phyloP scores from a whole-genome alignment of 768 basidiomycete species.

The Rhodotorula sphaerocarpa region DNA sequence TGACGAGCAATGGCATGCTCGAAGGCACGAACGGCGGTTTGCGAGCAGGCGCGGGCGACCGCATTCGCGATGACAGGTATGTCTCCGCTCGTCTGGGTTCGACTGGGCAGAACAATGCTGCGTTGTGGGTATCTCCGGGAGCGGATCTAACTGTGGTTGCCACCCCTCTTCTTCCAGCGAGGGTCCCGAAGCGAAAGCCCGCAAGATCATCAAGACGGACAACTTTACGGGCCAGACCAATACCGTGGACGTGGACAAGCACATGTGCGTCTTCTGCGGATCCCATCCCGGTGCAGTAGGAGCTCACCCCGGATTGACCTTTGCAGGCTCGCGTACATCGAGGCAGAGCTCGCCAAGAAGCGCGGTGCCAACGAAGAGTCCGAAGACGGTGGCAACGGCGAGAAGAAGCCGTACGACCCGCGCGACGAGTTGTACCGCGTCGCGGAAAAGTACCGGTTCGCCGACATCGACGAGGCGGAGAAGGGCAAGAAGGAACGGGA shows the following conservation, averaged over 20 bases:
- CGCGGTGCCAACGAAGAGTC: conserved; percentile 46
- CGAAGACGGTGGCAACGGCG: neutral
- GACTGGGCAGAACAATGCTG: no score
- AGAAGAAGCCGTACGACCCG: conserved; percentile 50
- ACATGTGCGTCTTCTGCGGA: conserved; percentile 61
- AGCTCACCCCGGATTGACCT: neutral
- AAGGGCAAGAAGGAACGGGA: conserved; percentile 35
- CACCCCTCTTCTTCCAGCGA: conserved; percentile 45
- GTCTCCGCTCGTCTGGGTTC: neutral
- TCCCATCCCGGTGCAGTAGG: neutral
- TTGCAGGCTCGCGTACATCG: conserved; percentile 91
- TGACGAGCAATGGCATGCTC: conserved; percentile 12
- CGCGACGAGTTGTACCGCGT: conserved; percentile 69
- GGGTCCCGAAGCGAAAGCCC: conserved; percentile 61
- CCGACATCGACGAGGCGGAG: conserved; percentile 18
- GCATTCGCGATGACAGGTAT: conserved; percentile 9
- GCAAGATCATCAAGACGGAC: conserved; percentile 50
- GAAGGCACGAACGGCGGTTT: conserved; percentile 41
- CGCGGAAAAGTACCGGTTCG: conserved; percentile 49
- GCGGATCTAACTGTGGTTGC: no score
- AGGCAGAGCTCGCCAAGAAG: conserved; percentile 75
- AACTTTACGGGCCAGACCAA: conserved; percentile 98
- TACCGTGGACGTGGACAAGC: conserved; percentile 90
- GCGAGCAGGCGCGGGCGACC: conserved; percentile 54
- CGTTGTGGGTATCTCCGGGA: no score